Evolutionary conservation across 1,284 basidiomycete genomes (phyloP), one percentile per base, ranked within the genome.

Genomic region (Leucoagaricus sp.): DNA sequence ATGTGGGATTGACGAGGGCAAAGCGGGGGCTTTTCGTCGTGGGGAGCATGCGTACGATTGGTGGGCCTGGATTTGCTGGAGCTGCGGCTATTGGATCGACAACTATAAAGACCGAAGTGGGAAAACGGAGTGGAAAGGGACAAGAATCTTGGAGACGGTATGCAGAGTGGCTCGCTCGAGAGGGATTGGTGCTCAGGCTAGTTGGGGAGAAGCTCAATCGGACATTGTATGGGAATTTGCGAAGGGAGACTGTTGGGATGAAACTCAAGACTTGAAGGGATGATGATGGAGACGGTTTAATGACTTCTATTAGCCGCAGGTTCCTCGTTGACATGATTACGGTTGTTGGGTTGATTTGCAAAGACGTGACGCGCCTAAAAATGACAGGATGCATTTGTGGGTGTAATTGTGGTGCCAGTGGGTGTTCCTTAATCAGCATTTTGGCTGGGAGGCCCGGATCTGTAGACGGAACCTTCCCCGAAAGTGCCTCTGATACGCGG

Each of bases 1-100:
- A 96, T 68, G 94, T 96, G 9, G 94, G 92, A 0, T 75, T 96
- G 60, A 96, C 94, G 44, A 77, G 94, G 19, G 93, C 93, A 8
- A 91, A 89, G 72, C 76, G 91, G 54, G 92, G 89, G 33, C 70
- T 96, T 60, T 91, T 95, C 64, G 82, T 96, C 17, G 76, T 95
- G 7, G 93, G 93, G 28, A 92, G 83, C 58, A 77, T 91, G 59
- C 74, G 76, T 56, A 96, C 93, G 28, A 75, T 96, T 49, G 75
- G 75, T 54, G 72, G 72, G 34, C 31, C 49, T 8, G 78, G 42
- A 10, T 36, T 29, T 33, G 53, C 19, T 21, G 49, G 25, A 38
- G 23, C 7, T 23, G 33, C 21, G 19, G 40, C 40, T 21, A 21
- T 21, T 15, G 36, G n/a, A n/a, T n/a, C 29, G 19, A 25, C 26